These are phyloP conservation scores for Hemerocallis citrina DNA, from an alignment of 106 monocot genomes.

Conservation along the genomic window DNA sequence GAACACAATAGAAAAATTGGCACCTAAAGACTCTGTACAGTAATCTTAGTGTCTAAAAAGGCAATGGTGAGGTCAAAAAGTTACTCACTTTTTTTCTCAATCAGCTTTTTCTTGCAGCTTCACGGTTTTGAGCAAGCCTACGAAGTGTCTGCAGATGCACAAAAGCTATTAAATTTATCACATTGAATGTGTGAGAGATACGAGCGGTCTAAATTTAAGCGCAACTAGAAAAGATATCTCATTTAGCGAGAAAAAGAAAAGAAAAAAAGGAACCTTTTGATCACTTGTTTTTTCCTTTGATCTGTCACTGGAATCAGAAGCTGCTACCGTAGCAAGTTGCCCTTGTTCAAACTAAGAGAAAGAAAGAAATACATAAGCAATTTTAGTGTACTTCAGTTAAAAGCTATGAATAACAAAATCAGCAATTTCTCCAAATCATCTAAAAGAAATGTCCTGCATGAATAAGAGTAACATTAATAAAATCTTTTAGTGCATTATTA, in stretches of 20 bases:
- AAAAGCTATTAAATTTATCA: background rate
- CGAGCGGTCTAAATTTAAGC: background rate
- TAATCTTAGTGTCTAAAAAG: too few relatives aligned
- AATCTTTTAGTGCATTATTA: too few relatives aligned
- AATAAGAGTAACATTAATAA: too few relatives aligned
- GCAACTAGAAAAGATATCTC: too few relatives aligned
- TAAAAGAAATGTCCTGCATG: too few relatives aligned
- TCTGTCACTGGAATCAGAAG: constrained; percentile 92
- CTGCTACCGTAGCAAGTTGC: constrained; percentile 27
- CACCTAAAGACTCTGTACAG: too few relatives aligned
- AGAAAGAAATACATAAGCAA: constrained; percentile 1
- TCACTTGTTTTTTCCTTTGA: constrained; percentile 82
- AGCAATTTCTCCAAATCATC: too few relatives aligned
- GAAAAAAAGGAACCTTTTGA: constrained; percentile 91
- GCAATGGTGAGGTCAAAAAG: too few relatives aligned
- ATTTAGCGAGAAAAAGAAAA: too few relatives aligned
- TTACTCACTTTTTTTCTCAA: constrained; percentile 70
- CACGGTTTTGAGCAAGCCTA: constrained; percentile 83
- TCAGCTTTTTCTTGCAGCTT: constrained; percentile 83
- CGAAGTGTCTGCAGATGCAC: constrained; percentile 40
- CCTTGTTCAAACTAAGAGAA: constrained; percentile 53
- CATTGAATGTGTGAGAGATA: constrained; percentile 19
- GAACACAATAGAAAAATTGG: too few relatives aligned
- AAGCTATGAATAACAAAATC: too few relatives aligned
- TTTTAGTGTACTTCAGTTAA: too few relatives aligned